Base-by-base conservation (phyloP, 768 basidiomycete species). In the Rhodotorula toruloides region DNA sequence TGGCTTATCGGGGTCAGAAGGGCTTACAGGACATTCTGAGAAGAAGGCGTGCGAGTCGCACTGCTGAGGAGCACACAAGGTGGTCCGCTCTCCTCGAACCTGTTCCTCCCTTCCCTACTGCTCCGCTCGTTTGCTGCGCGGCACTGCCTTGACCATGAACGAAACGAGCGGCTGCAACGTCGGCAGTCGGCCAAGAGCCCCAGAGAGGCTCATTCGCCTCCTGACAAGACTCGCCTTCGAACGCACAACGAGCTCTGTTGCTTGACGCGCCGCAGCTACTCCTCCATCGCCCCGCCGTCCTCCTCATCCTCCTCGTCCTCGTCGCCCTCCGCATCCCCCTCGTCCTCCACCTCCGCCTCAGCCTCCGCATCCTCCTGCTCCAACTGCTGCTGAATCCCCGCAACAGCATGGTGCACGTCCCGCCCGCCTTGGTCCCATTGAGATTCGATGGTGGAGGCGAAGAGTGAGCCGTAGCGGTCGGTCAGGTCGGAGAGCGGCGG, bases 401-500 rank as follows among this genome's bases (percentile, higher is more conserved):
- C 37, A 19, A 71, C 58, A 19, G 53, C 55, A 37, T 61, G 62
- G 48, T n/a, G 63, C 9, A 71, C 58, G 5, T 52, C 52, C 32
- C 36, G 44, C 5, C 70, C 70, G 22, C 63, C 62, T 36, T 44
- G 1, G 5, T 53, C 44, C 70, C 70, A 71, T n/a, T 49, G n/a
- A 17, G 48, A 36, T 14, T 21, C 2, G 22, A 71, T 29, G 11
- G 46, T 53, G 2, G 25, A 16, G 6, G 58, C 70, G 31, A 71
- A 71, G 34, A 71, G 42, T 4, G 49, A 48, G 19, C 70, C 70
- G 52, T 71, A 67, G 34, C 55, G 58, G 0, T n/a, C 54, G 22
- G 61, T 29, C 25, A 71, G 50, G 11, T 44, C 29, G 37, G n/a
- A 13, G 17, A 36, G 22, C 9, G 54, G n/a, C 2, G 62, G 62